A percentile compares a stretch with the other conserved stretches of the same genome.
phyloP scores from a whole-genome alignment of 2,329 filamentous ascomycete genomes.

The Calonectria pauciramosa region DNA sequence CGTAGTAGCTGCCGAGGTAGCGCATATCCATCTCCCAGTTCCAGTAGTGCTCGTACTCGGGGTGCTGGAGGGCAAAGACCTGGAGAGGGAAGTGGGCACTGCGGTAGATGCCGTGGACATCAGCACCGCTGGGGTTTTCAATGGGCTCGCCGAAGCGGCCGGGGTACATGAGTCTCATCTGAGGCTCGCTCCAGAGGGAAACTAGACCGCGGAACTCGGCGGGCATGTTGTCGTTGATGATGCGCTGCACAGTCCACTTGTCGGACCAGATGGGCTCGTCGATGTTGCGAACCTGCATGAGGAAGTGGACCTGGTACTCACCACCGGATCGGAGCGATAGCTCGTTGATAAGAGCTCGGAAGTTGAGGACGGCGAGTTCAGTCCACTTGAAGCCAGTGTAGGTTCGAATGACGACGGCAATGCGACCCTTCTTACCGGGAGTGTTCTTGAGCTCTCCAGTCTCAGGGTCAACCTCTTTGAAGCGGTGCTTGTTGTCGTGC shows the following conservation, averaged over 20 bases:
- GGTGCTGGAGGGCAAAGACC: conserved; percentile 73
- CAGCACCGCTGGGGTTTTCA: conserved; percentile 67
- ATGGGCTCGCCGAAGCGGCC: conserved; percentile 79
- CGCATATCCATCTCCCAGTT: conserved; percentile 80
- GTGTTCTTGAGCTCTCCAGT: conserved; percentile 51
- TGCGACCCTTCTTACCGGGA: conserved; percentile 66
- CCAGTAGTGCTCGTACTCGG: conserved; percentile 77
- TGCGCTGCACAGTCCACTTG: conserved; percentile 77
- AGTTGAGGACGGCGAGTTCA: conserved; percentile 81
- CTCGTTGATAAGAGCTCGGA: conserved; percentile 86
- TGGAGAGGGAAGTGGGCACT: conserved; percentile 74
- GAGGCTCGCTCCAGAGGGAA: conserved; percentile 86
- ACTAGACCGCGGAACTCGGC: conserved; percentile 85
- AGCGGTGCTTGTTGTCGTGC: conserved; percentile 74
- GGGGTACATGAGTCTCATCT: conserved; percentile 84
- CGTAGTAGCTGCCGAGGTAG: conserved; percentile 76
- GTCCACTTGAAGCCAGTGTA: conserved; percentile 87
- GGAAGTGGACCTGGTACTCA: conserved; percentile 86
- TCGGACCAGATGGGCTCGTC: conserved; percentile 87
- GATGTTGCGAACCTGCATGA: conserved; percentile 87
- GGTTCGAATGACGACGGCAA: conserved; percentile 83
- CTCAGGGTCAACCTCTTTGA: conserved; percentile 55
- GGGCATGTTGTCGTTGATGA: conserved; percentile 76
- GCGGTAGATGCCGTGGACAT: conserved; percentile 79
- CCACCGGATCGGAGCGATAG: conserved; percentile 82